Percentiles rank a stretch among this genome's conserved stretches.
These are phyloP conservation scores for Colletotrichum camelliae DNA, from an alignment of 2,329 filamentous ascomycete species.

Conservation along the genomic window DNA sequence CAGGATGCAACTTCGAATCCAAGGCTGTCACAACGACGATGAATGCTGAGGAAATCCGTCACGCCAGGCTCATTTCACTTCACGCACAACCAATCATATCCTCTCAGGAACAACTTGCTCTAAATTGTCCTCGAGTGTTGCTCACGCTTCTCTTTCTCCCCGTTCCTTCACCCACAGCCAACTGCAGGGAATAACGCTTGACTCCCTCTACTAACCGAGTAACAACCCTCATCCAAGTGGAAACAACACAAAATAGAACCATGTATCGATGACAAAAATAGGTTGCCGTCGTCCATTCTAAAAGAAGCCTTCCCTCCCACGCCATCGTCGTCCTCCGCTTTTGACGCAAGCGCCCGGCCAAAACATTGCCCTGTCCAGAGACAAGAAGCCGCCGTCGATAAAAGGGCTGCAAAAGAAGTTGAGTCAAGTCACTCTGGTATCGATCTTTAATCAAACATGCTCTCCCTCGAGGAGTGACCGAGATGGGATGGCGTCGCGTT, in stretches of 20 bases:
- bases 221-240: conserved; percentile 13
- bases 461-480: conserved; percentile 1
- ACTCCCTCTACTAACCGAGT: neutral
- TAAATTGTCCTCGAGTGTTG: neutral
- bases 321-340: neutral
- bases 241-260: conserved; percentile 13
- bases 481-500: conserved; percentile 15
- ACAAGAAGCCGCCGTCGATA: neutral
- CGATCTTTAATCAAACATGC: conserved; percentile 21
- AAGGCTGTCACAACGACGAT: neutral
- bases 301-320: neutral
- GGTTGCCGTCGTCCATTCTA: neutral
- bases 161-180: neutral
- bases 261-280: neutral
- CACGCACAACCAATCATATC: neutral
- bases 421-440: conserved; percentile 21
- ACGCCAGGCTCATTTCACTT: neutral
- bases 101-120: neutral
- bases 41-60: neutral
- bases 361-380: neutral
- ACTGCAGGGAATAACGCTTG: neutral
- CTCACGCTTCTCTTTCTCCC: neutral
- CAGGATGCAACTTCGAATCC: neutral
- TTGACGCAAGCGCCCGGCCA: neutral
- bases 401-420: conserved; percentile 10